Evolutionary conservation across 2,329 filamentous ascomycete genomes (phyloP), one percentile per base, ranked within the genome.

Genomic region (Sporothrix brasiliensis): DNA sequence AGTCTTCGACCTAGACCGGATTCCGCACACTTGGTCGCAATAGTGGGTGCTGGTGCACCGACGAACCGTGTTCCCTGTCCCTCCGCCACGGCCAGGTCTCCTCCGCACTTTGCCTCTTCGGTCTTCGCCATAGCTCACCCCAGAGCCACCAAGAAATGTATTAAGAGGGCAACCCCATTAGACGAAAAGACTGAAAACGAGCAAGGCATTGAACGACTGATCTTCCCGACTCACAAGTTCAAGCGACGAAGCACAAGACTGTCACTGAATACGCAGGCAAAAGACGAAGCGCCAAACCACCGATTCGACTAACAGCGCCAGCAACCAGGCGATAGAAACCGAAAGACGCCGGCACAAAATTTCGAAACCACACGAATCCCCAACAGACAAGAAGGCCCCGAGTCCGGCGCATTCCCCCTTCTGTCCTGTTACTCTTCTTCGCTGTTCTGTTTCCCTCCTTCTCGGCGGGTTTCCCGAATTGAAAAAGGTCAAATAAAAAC

Each of bases 41-140:
- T 69, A 69, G 68, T 56, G 52, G 41, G 67, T 44, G 52, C 67
- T 44, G 41, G 67, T 44, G 52, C 67, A 68, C 58, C 68, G 54
- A 49, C 49, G 21, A 69, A 65, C 49, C 21, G 56, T 61, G 52
- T 50, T 56, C 54, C 53, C 58, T 63, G 58, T 34, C 58, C 39
- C 44, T 66, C 24, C 49, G 66, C 68, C 72, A 69, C 60, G 68
- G 41, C 67, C 65, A 50, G 41, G 52, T 56, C 50, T 67, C 66
- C 66, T 67, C 63, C 66, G 61, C 72, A 70, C 72, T 70, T 69
- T 73, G 69, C 72, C 72, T 56, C 41, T 72, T 73, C 53, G 41
- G 72, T 72, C 72, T 49, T 68, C 69, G 67, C 67, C 70, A 49
- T 10, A 54, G 53, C 69, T 58, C n/a, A n/a, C 58, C 58, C 34